A percentile compares a stretch with the other conserved stretches of the same genome.
These are phyloP conservation scores for Rostrohypoxylon terebratum DNA, from an alignment of 495 filamentous ascomycete genomes.

Conservation along the genomic window DNA sequence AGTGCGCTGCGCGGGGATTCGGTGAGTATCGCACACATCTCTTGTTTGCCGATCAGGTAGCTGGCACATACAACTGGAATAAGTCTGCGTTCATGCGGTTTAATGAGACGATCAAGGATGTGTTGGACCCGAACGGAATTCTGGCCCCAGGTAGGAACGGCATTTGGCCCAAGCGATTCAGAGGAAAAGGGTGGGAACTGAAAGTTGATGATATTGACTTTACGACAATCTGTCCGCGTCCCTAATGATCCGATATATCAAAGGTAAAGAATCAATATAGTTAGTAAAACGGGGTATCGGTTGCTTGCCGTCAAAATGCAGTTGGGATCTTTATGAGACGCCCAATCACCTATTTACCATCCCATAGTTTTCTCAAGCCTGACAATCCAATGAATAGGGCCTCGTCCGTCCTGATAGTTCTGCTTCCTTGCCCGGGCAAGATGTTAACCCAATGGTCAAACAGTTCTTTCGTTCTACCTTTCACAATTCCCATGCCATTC, in stretches of 20 bases:
- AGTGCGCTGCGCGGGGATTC: conserved; percentile 58
- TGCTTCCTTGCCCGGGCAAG: conserved; percentile 77
- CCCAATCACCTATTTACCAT: conserved; percentile 42
- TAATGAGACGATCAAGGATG: conserved; percentile 64
- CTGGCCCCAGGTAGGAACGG: conserved; percentile 63
- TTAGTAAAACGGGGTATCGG: conserved; percentile 33
- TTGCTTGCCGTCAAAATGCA: conserved; percentile 34
- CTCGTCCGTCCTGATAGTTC: conserved; percentile 83
- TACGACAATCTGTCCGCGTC: conserved; percentile 33
- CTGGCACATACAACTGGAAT: conserved; percentile 63
- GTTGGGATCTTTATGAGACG: neutral
- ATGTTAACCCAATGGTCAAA: conserved; percentile 86
- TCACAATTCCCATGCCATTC: conserved; percentile 64
- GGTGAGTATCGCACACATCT: conserved; percentile 67
- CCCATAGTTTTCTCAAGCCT: conserved; percentile 67
- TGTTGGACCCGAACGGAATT: conserved; percentile 64
- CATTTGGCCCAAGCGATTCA: conserved; percentile 63
- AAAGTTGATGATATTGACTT: conserved; percentile 44
- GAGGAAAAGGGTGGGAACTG: conserved; percentile 56
- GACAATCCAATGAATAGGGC: conserved; percentile 77
- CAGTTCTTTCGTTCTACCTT: conserved; percentile 67
- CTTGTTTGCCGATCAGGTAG: conserved; percentile 64
- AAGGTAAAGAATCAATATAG: conserved; percentile 5
- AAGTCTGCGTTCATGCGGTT: conserved; percentile 61
- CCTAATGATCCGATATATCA: conserved; percentile 19